These are phyloP conservation scores for Ceratobasidium sp. DNA, from an alignment of 1,284 basidiomycete species.

Conservation along the genomic window DNA sequence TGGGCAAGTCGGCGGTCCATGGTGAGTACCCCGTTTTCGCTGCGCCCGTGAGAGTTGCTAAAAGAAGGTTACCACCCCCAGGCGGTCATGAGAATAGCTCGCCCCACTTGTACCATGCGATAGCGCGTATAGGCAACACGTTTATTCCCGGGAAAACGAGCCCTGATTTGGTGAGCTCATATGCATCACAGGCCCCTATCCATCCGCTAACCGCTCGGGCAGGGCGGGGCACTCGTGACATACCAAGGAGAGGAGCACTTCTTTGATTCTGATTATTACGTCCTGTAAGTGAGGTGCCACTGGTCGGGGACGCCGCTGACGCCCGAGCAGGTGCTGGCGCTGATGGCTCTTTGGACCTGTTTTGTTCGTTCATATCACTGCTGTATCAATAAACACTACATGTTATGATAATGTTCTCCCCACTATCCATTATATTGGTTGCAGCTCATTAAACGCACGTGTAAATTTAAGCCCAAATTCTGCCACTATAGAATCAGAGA, in stretches of 20 bases:
- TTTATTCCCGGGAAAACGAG: conserved; percentile 36
- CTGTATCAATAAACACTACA: conserved; percentile 27
- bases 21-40: conserved; percentile 1
- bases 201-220: conserved; percentile 17
- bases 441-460: too few relatives aligned
- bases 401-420: conserved; percentile 17
- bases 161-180: conserved; percentile 26
- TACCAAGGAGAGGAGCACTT: conserved; percentile 30
- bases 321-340: conserved; percentile 21
- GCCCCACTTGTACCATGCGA: conserved; percentile 32
- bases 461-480: not conserved
- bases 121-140: conserved; percentile 36
- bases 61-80: not conserved
- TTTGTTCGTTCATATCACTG: not conserved
- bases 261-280: conserved; percentile 37
- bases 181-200: conserved; percentile 29
- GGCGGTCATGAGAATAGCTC: conserved; percentile 32
- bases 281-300: conserved; percentile 18
- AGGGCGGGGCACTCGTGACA: conserved; percentile 28
- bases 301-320: too few relatives aligned
- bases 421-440: not conserved
- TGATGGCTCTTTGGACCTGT: not conserved
- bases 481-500: not conserved
- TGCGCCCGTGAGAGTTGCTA: conserved; percentile 3
- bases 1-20: conserved; percentile 12